A percentile compares a stretch with the other conserved stretches of the same genome.
phyloP scores from a whole-genome alignment of 2,329 filamentous ascomycete genomes.

The Ambrosiella cleistominuta region DNA sequence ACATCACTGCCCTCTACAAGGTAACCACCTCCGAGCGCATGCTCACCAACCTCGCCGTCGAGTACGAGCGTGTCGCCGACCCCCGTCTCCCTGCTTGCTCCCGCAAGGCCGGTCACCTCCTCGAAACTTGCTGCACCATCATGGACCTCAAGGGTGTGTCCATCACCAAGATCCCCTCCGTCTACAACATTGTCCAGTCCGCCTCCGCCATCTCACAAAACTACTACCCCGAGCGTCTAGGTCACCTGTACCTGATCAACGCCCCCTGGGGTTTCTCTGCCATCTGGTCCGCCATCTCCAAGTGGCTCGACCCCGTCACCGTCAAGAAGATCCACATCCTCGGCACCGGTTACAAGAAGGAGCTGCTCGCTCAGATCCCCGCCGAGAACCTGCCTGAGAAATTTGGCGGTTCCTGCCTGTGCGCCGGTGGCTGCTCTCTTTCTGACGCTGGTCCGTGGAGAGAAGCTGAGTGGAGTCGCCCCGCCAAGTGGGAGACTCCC shows the following conservation, averaged over 20 bases:
- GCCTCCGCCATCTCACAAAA: constrained; percentile 88
- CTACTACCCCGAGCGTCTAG: constrained; percentile 95
- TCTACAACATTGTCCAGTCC: constrained; percentile 74
- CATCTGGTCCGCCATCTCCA: constrained; percentile 75
- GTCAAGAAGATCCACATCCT: constrained; percentile 91
- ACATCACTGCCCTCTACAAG: constrained; percentile 77
- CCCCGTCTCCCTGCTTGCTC: constrained; percentile 89
- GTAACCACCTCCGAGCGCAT: constrained; percentile 87
- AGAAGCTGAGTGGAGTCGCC: constrained; percentile 48
- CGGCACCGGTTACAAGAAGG: constrained; percentile 61
- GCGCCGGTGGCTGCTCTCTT: constrained; percentile 63
- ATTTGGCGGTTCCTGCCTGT: constrained; percentile 73
- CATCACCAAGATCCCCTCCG: constrained; percentile 59
- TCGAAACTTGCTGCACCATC: constrained; percentile 96
- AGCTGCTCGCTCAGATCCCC: constrained; percentile 70
- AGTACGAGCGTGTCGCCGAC: constrained; percentile 93
- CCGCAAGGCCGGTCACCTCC: constrained; percentile 70
- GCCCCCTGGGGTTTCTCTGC: constrained; percentile 86
- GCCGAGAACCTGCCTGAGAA: constrained; percentile 75
- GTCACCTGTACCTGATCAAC: constrained; percentile 95
- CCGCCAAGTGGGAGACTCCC: constrained; percentile 41
- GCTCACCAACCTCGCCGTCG: constrained; percentile 87
- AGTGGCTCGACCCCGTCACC: constrained; percentile 91
- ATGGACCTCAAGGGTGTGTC: constrained; percentile 96
- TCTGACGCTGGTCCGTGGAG: constrained; percentile 87